Base-by-base conservation (phyloP, 768 basidiomycete genomes). In the Boletus insuetus region DNA sequence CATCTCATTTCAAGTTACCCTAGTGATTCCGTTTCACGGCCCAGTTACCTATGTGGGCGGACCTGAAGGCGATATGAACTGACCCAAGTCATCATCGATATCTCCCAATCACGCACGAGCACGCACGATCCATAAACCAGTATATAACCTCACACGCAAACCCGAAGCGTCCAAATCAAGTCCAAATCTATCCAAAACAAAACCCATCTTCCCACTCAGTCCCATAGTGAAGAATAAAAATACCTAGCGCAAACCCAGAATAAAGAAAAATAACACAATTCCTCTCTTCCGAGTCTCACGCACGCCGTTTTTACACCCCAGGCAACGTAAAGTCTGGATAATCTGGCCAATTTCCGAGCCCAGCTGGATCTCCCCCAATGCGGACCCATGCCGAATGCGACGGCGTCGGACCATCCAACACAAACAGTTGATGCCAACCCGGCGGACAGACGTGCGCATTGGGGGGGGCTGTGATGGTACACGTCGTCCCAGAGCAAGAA, bases 401-500 rank as follows among this genome's bases (percentile, higher is more conserved):
- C 4, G 91, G 90, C 4, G 88, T 89, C 29, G 87, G 84, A 1
- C 88, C 88, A 49, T 91, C 89, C 29, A 92, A 74, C 44, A 92
- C 75, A 65, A 86, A 92, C 11, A 92, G 64, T 66, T 87, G 85
- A 53, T 85, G 82, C 85, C 89, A 91, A 6, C 83, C 86, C 0
- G 89, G 90, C 16, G 90, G 89, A 17, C 81, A 82, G 11, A 91
- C 74, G 58, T 74, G 73, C 10, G 80, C 73, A 61, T 89, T 84
- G 0, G 89, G 89, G 11, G 90, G 91, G 0, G 89, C 86, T 7
- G 82, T 82, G 62, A 97, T 86, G 8, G 85, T 86, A 63, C 94
- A 87, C 2, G 81, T 83, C 46, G 80, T 85, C 16, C 86, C 90
- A 2, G 78, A 63, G 67, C 84, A 88, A 8, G 80, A 75, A 67